phyloP scores from a whole-genome alignment of 345 rosid genomes.

The Laguncularia racemosa region DNA sequence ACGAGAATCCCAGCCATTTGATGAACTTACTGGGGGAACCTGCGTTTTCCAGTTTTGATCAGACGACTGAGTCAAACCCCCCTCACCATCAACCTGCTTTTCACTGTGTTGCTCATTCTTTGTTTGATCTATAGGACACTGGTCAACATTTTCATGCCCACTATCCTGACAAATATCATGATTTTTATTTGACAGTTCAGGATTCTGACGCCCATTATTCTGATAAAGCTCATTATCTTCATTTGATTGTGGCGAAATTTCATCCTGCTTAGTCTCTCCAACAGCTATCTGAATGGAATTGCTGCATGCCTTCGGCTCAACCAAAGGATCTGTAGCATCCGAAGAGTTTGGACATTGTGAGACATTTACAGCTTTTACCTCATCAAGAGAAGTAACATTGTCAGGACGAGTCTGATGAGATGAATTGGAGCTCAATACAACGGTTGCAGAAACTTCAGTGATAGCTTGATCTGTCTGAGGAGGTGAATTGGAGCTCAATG shows the following conservation, averaged over 20 bases:
- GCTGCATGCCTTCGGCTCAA: constrained; percentile 1
- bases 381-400: constrained; percentile 24
- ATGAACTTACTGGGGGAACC: constrained; percentile 15
- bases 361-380: constrained; percentile 21
- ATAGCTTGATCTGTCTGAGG: constrained; percentile 2
- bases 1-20: constrained; percentile 28
- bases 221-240: constrained; percentile 11
- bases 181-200: constrained; percentile 9
- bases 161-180: too few relatives aligned
- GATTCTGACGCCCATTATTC: constrained; percentile 14
- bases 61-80: constrained; percentile 30
- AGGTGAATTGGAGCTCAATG: background rate
- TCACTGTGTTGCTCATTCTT: constrained; percentile 12
- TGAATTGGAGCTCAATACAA: background rate
- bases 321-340: constrained; percentile 21
- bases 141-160: too few relatives aligned
- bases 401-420: background rate
- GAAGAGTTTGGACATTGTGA: constrained; percentile 19
- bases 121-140: constrained; percentile 1
- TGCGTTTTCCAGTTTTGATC: constrained; percentile 34
- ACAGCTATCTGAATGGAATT: background rate
- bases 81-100: constrained; percentile 32
- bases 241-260: constrained; percentile 3
- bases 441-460: background rate
- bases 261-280: background rate